A percentile compares a stretch with the other conserved stretches of the same genome.
phyloP scores from a whole-genome alignment of 306 rosid species.

The Cucurbita argyrosperma region DNA sequence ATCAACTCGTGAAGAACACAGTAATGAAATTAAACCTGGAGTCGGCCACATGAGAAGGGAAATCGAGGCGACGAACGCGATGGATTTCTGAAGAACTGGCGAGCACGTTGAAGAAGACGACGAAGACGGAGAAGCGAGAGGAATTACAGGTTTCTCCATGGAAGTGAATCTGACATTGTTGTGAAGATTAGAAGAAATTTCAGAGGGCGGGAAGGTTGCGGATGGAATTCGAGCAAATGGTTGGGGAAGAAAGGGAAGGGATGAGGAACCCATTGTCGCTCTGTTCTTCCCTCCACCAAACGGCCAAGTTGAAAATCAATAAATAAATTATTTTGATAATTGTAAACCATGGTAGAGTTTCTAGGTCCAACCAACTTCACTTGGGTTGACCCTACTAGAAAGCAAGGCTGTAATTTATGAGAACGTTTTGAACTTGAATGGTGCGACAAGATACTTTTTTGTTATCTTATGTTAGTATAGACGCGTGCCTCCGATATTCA shows the following conservation, averaged over 20 bases:
- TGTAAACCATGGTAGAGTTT: not conserved
- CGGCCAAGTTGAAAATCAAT: not conserved
- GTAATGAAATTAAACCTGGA: conserved; percentile 33
- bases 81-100: conserved; percentile 31
- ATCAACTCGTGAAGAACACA: not conserved
- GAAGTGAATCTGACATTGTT: conserved; percentile 12
- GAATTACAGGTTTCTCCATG: conserved; percentile 1
- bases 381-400: no score
- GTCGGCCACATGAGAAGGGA: conserved; percentile 57
- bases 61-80: conserved; percentile 64
- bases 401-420: no score
- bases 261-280: conserved; percentile 44
- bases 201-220: conserved; percentile 6
- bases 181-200: conserved; percentile 12
- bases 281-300: conserved; percentile 2
- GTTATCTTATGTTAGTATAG: no score
- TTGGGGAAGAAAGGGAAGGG: conserved; percentile 28
- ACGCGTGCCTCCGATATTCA: no score
- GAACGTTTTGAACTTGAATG: no score
- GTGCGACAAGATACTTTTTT: no score
- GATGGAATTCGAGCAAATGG: conserved; percentile 18
- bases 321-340: not conserved
- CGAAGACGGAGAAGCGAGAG: conserved; percentile 6
- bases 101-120: conserved; percentile 11
- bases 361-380: no score